phyloP scores from a whole-genome alignment of 768 basidiomycete genomes.

The Naganishia antarctica region DNA sequence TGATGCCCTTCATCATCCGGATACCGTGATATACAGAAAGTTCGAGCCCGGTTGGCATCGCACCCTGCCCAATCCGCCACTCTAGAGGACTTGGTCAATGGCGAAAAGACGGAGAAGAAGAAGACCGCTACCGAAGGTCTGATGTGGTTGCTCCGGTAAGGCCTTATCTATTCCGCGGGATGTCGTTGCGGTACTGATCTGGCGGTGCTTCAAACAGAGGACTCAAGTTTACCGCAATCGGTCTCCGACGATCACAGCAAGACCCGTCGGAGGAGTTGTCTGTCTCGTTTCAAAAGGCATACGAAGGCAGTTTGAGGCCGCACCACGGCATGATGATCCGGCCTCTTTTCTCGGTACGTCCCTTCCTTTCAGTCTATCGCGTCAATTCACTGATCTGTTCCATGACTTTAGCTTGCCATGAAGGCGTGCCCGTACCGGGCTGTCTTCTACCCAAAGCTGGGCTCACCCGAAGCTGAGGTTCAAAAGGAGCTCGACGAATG shows the following conservation, averaged over 20 bases:
- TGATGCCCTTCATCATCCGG: constrained; percentile 3
- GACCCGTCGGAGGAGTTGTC: constrained; percentile 66
- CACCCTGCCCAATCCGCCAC: constrained; percentile 64
- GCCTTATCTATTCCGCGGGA: too few species aligned
- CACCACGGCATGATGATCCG: constrained; percentile 63
- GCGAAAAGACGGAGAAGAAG: constrained; percentile 82
- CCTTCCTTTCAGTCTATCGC: background rate
- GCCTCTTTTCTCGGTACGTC: constrained; percentile 57
- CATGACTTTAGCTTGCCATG: constrained; percentile 58
- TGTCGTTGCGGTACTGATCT: too few species aligned
- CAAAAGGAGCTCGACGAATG: constrained; percentile 56
- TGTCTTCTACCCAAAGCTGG: constrained; percentile 60
- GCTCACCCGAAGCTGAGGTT: constrained; percentile 54
- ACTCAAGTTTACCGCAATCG: constrained; percentile 70
- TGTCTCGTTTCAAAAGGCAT: constrained; percentile 70
- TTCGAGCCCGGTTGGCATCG: constrained; percentile 70
- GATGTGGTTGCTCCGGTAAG: constrained; percentile 79
- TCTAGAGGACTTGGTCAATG: constrained; percentile 73
- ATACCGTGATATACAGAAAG: constrained; percentile 63
- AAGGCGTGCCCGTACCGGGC: constrained; percentile 63
- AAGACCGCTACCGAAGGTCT: constrained; percentile 78
- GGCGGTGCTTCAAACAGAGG: constrained; percentile 62
- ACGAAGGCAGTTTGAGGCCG: constrained; percentile 73
- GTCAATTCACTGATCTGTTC: background rate
- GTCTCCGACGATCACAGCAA: constrained; percentile 66